These are phyloP conservation scores for Polymyxa betae DNA, from an alignment of 208 protist species.

Conservation along the genomic window DNA sequence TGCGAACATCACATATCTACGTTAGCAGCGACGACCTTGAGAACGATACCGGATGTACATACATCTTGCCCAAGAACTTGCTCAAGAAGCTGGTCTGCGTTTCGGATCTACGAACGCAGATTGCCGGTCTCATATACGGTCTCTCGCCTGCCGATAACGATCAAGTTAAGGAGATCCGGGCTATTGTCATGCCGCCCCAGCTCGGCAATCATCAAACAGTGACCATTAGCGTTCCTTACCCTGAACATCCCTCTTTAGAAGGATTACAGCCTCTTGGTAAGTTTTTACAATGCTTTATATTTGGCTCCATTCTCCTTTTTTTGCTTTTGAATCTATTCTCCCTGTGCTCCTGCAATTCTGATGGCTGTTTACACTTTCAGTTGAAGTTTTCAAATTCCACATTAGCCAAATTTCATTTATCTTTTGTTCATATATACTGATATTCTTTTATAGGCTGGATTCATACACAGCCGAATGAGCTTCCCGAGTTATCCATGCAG, in stretches of 20 bases:
- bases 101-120: slow-evolving; percentile 88
- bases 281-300: too few species aligned
- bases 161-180: slow-evolving; percentile 88
- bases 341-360: too few species aligned
- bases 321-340: too few species aligned
- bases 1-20: slow-evolving; percentile 91
- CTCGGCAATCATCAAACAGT: slow-evolving; percentile 80
- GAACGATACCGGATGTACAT: slow-evolving; percentile 79
- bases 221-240: slow-evolving; percentile 79
- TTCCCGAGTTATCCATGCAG: slow-evolving; percentile 79
- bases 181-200: slow-evolving; percentile 91
- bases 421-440: too few species aligned
- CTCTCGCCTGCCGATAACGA: slow-evolving; percentile 84
- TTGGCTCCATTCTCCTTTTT: too few species aligned
- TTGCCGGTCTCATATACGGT: slow-evolving; percentile 88
- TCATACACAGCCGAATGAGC: slow-evolving; percentile 89
- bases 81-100: slow-evolving; percentile 90
- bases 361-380: too few species aligned
- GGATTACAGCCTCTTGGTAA: slow-evolving; percentile 87
- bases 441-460: too few species aligned
- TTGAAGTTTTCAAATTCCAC: too few species aligned
- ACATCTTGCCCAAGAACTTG: slow-evolving; percentile 92
- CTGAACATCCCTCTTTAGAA: slow-evolving; percentile 83
- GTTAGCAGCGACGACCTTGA: slow-evolving; percentile 83
- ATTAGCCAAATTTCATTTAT: too few species aligned